These are phyloP conservation scores for Candida broadrunensis DNA, from an alignment of 805 yeast species.

Conservation along the genomic window DNA sequence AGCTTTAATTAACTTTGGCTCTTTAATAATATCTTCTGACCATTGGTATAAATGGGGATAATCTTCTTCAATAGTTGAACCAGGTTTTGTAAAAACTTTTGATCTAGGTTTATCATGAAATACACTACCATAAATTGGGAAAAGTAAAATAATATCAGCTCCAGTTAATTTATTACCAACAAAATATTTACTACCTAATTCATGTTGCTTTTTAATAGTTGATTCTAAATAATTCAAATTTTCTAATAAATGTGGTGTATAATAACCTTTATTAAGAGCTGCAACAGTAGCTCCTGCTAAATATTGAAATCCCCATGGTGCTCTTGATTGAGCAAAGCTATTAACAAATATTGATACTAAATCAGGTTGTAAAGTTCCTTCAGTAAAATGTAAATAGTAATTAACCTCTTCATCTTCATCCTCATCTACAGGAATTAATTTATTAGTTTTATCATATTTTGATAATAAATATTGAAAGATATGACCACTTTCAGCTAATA, in stretches of 20 bases:
- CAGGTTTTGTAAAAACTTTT: slow-evolving; percentile 7
- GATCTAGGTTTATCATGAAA: slow-evolving; percentile 23
- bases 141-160: slow-evolving; percentile 35
- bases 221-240: slow-evolving; percentile 27
- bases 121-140: slow-evolving; percentile 29
- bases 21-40: slow-evolving; percentile 11
- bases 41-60: slow-evolving; percentile 24
- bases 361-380: slow-evolving; percentile 60
- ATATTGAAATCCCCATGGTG: slow-evolving; percentile 24
- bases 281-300: slow-evolving; percentile 19
- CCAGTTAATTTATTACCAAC: slow-evolving; percentile 34
- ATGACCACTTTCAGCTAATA: slow-evolving; percentile 35
- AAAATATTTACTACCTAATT: slow-evolving; percentile 25
- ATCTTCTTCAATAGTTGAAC: slow-evolving; percentile 4
- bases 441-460: slow-evolving; percentile 28
- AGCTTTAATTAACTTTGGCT: slow-evolving; percentile 14
- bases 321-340: slow-evolving; percentile 24
- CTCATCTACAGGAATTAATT: slow-evolving; percentile 24
- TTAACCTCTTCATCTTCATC: slow-evolving; percentile 45
- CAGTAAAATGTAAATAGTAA: slow-evolving; percentile 55
- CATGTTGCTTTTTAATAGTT: slow-evolving; percentile 21
- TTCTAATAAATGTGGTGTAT: slow-evolving; percentile 19
- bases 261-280: slow-evolving; percentile 22
- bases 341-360: slow-evolving; percentile 36
- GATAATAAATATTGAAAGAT: slow-evolving; percentile 35